These are phyloP conservation scores for Solanum chacoense DNA, from an alignment of 305 asterid species.

Conservation along the genomic window DNA sequence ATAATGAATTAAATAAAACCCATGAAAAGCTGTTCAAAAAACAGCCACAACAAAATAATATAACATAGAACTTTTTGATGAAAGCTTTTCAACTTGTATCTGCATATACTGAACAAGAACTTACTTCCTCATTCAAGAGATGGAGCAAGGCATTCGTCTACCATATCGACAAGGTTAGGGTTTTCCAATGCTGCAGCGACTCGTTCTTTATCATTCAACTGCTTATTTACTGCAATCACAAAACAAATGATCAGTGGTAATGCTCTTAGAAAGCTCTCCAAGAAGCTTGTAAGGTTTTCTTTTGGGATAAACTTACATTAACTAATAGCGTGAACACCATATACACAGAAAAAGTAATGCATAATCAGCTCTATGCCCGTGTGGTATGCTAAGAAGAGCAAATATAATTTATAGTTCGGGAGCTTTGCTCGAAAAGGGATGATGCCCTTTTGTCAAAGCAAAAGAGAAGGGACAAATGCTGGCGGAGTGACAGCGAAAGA, in stretches of 20 bases:
- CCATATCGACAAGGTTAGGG: slow-evolving; percentile 65
- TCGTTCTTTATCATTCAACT: slow-evolving; percentile 90
- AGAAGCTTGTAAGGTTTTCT: neutral
- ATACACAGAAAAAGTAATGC: neutral
- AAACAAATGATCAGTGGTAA: neutral
- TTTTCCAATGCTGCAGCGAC: slow-evolving; percentile 94
- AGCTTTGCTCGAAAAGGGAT: neutral
- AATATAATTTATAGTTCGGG: neutral
- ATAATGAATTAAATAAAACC: neutral
- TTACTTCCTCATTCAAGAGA: slow-evolving; percentile 30
- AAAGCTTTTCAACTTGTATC: neutral
- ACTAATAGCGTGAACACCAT: neutral
- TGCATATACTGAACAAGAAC: neutral
- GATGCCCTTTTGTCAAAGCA: neutral
- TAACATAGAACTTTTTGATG: neutral
- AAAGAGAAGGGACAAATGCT: neutral
- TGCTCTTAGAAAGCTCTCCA: neutral
- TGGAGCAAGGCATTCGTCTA: slow-evolving; percentile 82
- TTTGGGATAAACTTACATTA: neutral
- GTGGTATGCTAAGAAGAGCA: neutral
- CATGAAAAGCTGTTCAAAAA: neutral
- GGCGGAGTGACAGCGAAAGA: neutral
- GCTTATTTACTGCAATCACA: slow-evolving; percentile 65
- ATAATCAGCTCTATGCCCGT: neutral
- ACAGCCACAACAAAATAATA: neutral